Evolutionary conservation across 75 land plant species (phyloP).

Genomic region (Pinus albicaulis): DNA sequence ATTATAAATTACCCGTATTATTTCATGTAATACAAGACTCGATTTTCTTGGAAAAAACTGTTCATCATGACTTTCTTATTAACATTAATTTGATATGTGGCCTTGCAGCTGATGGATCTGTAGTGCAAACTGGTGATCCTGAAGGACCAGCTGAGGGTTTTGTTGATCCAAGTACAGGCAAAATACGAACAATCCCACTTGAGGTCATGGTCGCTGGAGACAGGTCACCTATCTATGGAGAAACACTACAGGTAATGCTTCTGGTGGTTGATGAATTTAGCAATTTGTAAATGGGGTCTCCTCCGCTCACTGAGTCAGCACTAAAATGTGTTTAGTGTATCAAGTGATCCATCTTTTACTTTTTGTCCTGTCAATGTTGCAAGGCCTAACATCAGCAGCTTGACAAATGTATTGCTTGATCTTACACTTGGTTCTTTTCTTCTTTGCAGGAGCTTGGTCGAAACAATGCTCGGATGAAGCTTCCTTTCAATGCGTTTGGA

Average conservation of each 20-base stretch:
- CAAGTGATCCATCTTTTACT: not conserved
- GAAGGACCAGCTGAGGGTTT: slow-evolving; percentile 98
- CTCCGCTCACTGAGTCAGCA: not conserved
- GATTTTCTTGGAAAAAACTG: no score
- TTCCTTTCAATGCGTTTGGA: slow-evolving; percentile 98
- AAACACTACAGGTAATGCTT: slow-evolving; percentile 78
- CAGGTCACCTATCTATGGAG: slow-evolving; percentile 85
- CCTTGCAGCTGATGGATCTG: slow-evolving; percentile 96
- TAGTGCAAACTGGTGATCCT: slow-evolving; percentile 98
- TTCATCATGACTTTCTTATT: no score
- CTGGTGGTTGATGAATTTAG: not conserved
- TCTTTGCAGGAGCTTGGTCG: slow-evolving; percentile 81
- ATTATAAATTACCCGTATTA: not conserved
- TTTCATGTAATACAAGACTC: no score
- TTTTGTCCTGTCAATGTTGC: not conserved
- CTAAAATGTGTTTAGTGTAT: not conserved
- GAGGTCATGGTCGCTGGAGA: slow-evolving; percentile 96
- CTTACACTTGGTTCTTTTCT: not conserved
- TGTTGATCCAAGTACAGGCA: slow-evolving; percentile 93
- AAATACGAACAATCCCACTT: slow-evolving; percentile 77
- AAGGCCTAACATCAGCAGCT: not conserved
- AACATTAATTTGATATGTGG: not conserved
- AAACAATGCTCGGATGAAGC: slow-evolving; percentile 82
- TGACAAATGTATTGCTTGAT: not conserved
- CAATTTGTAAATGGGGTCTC: not conserved